These are phyloP conservation scores for Lignosus rhinocerotis DNA, from an alignment of 1,284 basidiomycete genomes.

Conservation along the genomic window DNA sequence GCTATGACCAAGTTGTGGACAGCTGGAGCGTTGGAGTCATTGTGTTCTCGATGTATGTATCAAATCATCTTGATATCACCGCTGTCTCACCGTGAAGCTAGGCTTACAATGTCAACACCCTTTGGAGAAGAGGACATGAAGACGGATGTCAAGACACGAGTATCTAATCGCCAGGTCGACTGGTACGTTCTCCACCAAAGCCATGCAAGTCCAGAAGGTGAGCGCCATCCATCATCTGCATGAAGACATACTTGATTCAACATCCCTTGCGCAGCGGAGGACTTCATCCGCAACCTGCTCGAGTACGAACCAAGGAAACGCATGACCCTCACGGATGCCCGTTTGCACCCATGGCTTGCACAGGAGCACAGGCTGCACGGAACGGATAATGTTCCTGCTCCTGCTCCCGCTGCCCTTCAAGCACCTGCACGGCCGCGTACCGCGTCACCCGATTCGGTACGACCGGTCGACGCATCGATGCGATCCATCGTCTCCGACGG, in stretches of 20 bases:
- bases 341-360: conserved; percentile 67
- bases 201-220: conserved; percentile 33
- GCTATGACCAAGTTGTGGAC: conserved; percentile 85
- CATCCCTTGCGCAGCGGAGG: conserved; percentile 16
- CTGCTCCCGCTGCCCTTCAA: conserved; percentile 24
- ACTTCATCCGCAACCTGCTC: conserved; percentile 52
- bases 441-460: conserved; percentile 1
- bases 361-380: conserved; percentile 19
- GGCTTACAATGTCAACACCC: conserved; percentile 70
- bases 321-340: conserved; percentile 59
- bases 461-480: conserved; percentile 16
- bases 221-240: conserved; percentile 1
- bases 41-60: conserved; percentile 77
- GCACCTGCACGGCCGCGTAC: conserved; percentile 1
- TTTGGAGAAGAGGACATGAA: conserved; percentile 69
- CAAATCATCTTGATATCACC: not conserved
- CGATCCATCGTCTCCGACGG: conserved; percentile 18
- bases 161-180: conserved; percentile 59
- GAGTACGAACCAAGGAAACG: conserved; percentile 52
- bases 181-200: conserved; percentile 50
- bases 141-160: conserved; percentile 53
- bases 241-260: conserved; percentile 27
- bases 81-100: conserved; percentile 27
- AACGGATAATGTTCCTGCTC: conserved; percentile 21
- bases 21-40: conserved; percentile 95